Conservation (phyloP, 1,139 yeast genomes). For the Candida tropicalis region DNA sequence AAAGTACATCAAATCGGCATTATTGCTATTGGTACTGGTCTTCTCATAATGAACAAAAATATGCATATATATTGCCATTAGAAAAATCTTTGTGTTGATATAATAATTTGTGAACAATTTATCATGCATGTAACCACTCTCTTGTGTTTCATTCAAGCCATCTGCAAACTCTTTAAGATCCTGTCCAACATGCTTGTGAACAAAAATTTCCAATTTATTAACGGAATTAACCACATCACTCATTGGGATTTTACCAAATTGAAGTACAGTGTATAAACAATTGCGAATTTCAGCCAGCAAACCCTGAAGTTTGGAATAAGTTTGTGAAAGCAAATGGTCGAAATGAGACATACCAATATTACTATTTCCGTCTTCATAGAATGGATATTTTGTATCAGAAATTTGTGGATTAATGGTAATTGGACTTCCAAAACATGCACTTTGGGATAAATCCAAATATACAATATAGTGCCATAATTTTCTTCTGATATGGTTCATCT, state of each 20-base stretch:
- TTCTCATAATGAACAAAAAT: conserved; percentile 31
- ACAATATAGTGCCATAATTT: conserved; percentile 30
- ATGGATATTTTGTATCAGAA: conserved; percentile 30
- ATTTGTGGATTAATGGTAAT: conserved; percentile 19
- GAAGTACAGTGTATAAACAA: conserved; percentile 23
- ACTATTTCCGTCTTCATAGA: conserved; percentile 25
- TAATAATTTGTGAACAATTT: conserved; percentile 29
- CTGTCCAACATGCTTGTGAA: conserved; percentile 23
- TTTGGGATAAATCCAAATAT: conserved; percentile 26
- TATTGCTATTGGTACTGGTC: no score
- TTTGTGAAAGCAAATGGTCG: conserved; percentile 15
- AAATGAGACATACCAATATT: conserved; percentile 27
- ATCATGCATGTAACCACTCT: conserved; percentile 28
- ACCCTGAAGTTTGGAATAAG: conserved; percentile 7
- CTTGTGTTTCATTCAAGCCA: conserved; percentile 25
- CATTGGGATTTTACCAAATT: conserved; percentile 23
- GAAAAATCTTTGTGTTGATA: conserved; percentile 29
- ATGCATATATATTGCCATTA: conserved; percentile 26
- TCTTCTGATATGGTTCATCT: conserved; percentile 32
- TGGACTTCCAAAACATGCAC: conserved; percentile 32
- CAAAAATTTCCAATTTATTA: conserved; percentile 29
- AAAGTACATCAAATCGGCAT: conserved; percentile 25
- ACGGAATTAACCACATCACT: conserved; percentile 23
- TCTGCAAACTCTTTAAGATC: conserved; percentile 22
- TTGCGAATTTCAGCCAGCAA: conserved; percentile 2